Conservation (phyloP, 1,284 basidiomycete genomes). For the Microbotryum lychnidis-dioicae region DNA sequence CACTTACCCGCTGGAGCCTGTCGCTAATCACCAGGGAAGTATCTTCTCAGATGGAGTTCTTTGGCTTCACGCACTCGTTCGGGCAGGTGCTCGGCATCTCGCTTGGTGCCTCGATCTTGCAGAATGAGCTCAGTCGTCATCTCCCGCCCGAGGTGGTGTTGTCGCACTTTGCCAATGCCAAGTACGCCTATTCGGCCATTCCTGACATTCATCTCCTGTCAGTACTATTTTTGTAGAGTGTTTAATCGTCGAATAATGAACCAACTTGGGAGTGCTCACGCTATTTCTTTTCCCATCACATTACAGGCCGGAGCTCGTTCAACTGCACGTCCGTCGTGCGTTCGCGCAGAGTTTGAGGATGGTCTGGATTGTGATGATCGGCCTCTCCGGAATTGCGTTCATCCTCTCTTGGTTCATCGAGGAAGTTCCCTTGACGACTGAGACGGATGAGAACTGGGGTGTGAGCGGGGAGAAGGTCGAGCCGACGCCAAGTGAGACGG, state of each 20-base stretch:
- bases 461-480: conserved; percentile 2
- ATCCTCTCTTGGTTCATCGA: conserved; percentile 13
- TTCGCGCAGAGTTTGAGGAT: conserved; percentile 22
- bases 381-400: conserved; percentile 12
- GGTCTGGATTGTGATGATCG: conserved; percentile 29
- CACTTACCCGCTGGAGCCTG: no score
- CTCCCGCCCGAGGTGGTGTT: conserved; percentile 4
- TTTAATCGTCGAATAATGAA: fast-evolving
- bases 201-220: conserved; percentile 16
- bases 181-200: conserved; percentile 13
- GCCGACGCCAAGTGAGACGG: no score
- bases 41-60: conserved; percentile 13
- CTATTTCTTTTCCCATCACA: background rate
- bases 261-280: no score
- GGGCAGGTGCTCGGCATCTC: conserved; percentile 27
- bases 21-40: background rate
- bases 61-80: conserved; percentile 17
- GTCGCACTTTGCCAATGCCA: background rate
- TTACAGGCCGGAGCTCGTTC: conserved; percentile 25
- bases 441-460: conserved; percentile 23
- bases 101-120: conserved; percentile 18
- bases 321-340: conserved; percentile 16
- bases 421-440: conserved; percentile 16
- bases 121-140: conserved; percentile 6
- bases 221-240: background rate